Evolutionary conservation across 768 basidiomycete species (phyloP), one percentile per base, ranked within the genome.

Genomic region (Trametopsis cervina): DNA sequence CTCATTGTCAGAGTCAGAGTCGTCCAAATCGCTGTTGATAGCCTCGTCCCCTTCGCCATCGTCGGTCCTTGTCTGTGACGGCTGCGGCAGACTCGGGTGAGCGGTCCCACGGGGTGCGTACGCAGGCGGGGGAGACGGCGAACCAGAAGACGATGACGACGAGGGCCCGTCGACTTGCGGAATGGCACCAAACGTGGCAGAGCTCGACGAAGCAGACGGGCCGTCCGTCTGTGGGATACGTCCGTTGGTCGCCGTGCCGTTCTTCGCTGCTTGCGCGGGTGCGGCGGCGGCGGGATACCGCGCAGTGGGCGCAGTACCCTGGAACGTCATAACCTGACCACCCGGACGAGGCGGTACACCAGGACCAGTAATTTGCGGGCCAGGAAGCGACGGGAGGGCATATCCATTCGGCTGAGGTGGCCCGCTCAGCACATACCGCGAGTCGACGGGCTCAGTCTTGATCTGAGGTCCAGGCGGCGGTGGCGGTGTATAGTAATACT

Each of bases 11-110:
- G 87, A 86, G 54, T 96, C 94, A 0, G 89, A 89, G 61, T 97
- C 94, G 67, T 99, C 96, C 39, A 99, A 68, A 60, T 99, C 96
- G 47, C 91, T 95, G 59, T 94, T 95, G 64, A 99, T 98, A 13
- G 85, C 87, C 60, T 99, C 95, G 24, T 75, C 74, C 53, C 86
- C 86, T 22, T 68, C 72, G 2, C 60, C 63, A 24, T 68, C 64
- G 20, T 66, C 56, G 11, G 71, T 56, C 12, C 69, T 55, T 33
- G 72, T 63, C 52, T 70, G 69, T 4, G 77, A 52, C 1, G 73
- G 71, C 59, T 85, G 85, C n/a, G 85, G 86, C 24, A 87, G 64
- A 12, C 85, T 89, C 0, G 85, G 88, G 56, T 88, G 86, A 21
- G 78, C 74, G 4, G 86, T 63, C 24, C 82, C 39, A 24, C 49